Base-by-base conservation (phyloP, 345 rosid species). In the Hevea brasiliensis region DNA sequence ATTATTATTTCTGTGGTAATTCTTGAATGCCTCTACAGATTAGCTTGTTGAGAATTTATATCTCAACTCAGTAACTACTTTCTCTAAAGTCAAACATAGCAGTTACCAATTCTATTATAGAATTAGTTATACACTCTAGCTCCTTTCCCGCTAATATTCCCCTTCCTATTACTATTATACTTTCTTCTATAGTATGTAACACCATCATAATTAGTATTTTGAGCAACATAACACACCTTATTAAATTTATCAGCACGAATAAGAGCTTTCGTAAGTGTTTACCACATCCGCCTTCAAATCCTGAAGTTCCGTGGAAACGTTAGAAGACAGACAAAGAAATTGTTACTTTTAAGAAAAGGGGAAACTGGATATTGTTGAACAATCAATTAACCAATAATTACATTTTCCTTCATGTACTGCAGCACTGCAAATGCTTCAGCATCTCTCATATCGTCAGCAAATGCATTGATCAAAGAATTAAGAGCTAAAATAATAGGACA, bases 391-490 rank as follows among this genome's bases (percentile, higher is more conserved):
- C 44, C 8, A 58, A 37, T 59, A 77, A 83, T 83, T 67, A 95
- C 99, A 56, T 92, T 89, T 77, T 89, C 99, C 79, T 90, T 95
- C 98, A 95, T 92, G 83, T 87, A 92, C 76, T 89, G 94, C 72
- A 95, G 83, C 73, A 95, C 98, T 21, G 97, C 86, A 74, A 92
- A 95, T 13, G 97, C 99, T 85, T 92, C 99, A 8, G 76, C 90
- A 55, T 89, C 99, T 76, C 96, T 88, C 85, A 93, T 84, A 77
- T 95, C 99, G 84, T 89, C 96, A 3, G 96, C 96, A 86, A 92
- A 95, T 45, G 99, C 99, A 81, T 95, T 92, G 77, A 92, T 89
- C 71, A 95, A 84, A 7, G 98, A 92, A 78, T 95, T 95, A 61
- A 95, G 96, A 76, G 97, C 97, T 27, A 95, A 79, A 40, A 88